phyloP scores from a whole-genome alignment of 2,329 filamentous ascomycete species.

The Chaetomiaceae sp. region DNA sequence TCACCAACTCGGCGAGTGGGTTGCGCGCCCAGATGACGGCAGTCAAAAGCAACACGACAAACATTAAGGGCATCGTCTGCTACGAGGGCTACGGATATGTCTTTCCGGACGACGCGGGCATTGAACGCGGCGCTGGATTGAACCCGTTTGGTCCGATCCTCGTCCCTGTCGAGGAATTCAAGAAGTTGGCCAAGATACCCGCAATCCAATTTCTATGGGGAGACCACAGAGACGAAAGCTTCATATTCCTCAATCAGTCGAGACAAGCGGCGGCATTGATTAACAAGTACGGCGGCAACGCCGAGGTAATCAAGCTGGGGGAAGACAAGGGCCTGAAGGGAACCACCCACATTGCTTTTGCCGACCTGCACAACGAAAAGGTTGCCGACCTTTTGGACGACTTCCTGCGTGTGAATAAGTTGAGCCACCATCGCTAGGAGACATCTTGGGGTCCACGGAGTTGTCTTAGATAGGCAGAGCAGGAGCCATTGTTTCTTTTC shows the following conservation, averaged over 20 bases:
- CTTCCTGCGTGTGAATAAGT: constrained; percentile 19
- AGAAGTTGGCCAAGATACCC: constrained; percentile 25
- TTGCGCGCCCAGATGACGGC: constrained; percentile 34
- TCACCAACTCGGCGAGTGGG: constrained; percentile 35
- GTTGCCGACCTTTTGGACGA: constrained; percentile 26
- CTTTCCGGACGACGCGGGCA: constrained; percentile 25
- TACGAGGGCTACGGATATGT: constrained; percentile 30
- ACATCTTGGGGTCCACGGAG: too few relatives aligned
- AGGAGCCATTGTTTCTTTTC: background rate
- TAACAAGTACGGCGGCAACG: constrained; percentile 27
- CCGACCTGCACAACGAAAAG: constrained; percentile 29
- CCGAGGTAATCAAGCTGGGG: constrained; percentile 27
- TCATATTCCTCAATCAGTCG: constrained; percentile 17
- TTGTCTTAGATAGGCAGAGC: too few relatives aligned
- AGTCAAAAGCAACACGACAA: constrained; percentile 33
- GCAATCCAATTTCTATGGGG: constrained; percentile 30
- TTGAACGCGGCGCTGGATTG: background rate
- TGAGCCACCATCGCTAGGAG: constrained; percentile 18
- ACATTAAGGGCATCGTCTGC: constrained; percentile 35
- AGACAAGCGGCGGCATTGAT: constrained; percentile 23
- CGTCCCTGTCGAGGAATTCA: constrained; percentile 26
- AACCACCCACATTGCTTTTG: constrained; percentile 28
- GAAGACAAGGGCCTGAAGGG: constrained; percentile 25
- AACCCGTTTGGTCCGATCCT: constrained; percentile 27
- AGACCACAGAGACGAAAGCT: constrained; percentile 26